Percentiles rank a stretch among this genome's conserved stretches.
phyloP scores from a whole-genome alignment of 768 basidiomycete species.

The Gloeostereum incarnatum region DNA sequence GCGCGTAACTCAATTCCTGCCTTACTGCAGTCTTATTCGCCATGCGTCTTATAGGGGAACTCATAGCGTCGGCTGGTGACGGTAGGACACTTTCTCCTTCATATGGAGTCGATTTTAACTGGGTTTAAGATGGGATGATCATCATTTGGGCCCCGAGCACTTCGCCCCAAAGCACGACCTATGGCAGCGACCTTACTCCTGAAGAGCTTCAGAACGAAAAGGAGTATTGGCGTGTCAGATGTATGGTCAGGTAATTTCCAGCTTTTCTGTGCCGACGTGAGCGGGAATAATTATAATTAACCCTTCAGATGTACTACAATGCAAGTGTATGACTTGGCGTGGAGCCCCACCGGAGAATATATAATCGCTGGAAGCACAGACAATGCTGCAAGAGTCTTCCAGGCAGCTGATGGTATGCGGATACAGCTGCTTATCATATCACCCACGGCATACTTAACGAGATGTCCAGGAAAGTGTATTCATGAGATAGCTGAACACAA shows the following conservation, averaged over 20 bases:
- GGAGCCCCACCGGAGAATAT: slow-evolving; percentile 94
- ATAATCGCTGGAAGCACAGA: slow-evolving; percentile 96
- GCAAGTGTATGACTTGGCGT: slow-evolving; percentile 97
- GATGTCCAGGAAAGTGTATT: slow-evolving; percentile 64
- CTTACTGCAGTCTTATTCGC: not conserved
- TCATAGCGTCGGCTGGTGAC: slow-evolving; percentile 95
- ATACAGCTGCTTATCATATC: slow-evolving; percentile 5
- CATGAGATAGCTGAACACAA: slow-evolving; percentile 89
- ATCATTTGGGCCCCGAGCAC: slow-evolving; percentile 89
- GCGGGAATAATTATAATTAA: not conserved
- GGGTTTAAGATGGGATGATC: slow-evolving; percentile 80
- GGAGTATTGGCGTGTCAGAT: slow-evolving; percentile 74
- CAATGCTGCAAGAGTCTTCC: slow-evolving; percentile 84
- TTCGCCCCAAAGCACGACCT: slow-evolving; percentile 58
- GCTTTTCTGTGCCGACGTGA: not conserved
- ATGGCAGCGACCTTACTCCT: slow-evolving; percentile 71
- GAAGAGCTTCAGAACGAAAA: slow-evolving; percentile 87
- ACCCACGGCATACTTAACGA: slow-evolving; percentile 3
- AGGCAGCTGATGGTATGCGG: slow-evolving; percentile 56
- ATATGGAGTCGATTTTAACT: slow-evolving; percentile 1
- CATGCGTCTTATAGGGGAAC: slow-evolving; percentile 49
- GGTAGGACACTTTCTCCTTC: slow-evolving; percentile 33
- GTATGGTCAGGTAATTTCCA: slow-evolving; percentile 5
- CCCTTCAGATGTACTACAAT: slow-evolving; percentile 72
- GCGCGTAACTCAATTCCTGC: slow-evolving; percentile 14